Percentiles rank a stretch among this genome's conserved stretches.
Conservation (phyloP, 2,329 filamentous ascomycete genomes). For the Diaporthe velutina region DNA sequence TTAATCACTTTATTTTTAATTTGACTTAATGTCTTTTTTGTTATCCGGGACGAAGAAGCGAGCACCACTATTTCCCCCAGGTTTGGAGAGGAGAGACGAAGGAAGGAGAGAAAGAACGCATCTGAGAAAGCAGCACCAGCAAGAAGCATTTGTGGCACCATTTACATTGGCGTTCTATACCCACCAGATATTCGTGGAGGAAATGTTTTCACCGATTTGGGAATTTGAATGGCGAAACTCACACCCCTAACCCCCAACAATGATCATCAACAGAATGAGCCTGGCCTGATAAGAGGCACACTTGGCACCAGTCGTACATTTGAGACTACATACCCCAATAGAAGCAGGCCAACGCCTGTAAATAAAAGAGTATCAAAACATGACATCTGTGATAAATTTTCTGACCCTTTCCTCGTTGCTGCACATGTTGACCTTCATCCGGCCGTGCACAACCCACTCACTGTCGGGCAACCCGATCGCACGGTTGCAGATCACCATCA, state of each 20-base stretch:
- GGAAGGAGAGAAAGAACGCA: slow-evolving; percentile 12
- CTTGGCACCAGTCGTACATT: neutral
- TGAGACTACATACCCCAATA: neutral
- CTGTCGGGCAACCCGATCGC: neutral
- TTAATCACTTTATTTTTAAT: slow-evolving; percentile 22
- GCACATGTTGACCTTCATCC: neutral
- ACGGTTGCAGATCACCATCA: neutral
- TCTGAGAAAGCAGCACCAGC: neutral
- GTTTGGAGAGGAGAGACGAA: slow-evolving; percentile 1
- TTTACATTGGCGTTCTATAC: slow-evolving; percentile 36
- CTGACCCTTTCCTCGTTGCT: neutral
- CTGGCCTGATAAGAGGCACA: neutral
- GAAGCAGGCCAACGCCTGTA: neutral
- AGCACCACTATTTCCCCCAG: neutral
- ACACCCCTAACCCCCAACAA: neutral
- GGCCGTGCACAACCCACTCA: too few relatives aligned
- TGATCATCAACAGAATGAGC: slow-evolving; percentile 6
- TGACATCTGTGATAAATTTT: fast-evolving
- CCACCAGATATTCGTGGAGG: slow-evolving; percentile 22
- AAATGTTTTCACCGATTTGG: neutral
- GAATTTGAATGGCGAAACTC: neutral
- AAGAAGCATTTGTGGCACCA: slow-evolving; percentile 28
- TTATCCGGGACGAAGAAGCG: slow-evolving; percentile 4
- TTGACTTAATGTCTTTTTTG: slow-evolving; percentile 14
- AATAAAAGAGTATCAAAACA: neutral